Evolutionary conservation across 139 green algal species (phyloP).

Genomic region (Microglena sp.): DNA sequence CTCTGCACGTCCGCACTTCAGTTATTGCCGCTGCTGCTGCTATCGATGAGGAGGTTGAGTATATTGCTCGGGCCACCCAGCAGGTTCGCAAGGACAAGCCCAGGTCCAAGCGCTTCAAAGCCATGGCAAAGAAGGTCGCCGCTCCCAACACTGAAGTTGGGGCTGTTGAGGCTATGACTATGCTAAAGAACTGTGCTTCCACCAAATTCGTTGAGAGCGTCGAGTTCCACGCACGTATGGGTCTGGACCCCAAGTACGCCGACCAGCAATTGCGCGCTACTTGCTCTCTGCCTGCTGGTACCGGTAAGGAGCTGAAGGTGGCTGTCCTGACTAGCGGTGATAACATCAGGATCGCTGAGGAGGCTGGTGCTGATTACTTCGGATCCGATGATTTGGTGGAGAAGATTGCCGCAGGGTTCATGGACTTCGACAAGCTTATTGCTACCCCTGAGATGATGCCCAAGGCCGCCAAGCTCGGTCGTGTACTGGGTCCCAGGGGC

Average conservation of each 20-base stretch:
- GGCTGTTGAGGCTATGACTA: conserved; percentile 60
- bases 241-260: conserved; percentile 85
- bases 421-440: conserved; percentile 99
- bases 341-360: conserved; percentile 69
- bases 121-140: conserved; percentile 34
- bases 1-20: too few relatives aligned
- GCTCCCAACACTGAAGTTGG: conserved; percentile 32
- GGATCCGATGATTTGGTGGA: conserved; percentile 92
- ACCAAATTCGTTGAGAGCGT: conserved; percentile 95
- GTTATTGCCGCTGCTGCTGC: too few relatives aligned
- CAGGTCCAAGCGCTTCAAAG: too few relatives aligned
- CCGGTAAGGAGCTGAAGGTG: conserved; percentile 87
- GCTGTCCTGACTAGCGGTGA: conserved; percentile 85
- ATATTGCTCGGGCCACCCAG: too few relatives aligned
- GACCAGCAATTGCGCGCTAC: conserved; percentile 98
- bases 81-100: too few relatives aligned
- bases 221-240: conserved; percentile 83
- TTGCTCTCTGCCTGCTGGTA: conserved; percentile 86
- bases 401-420: conserved; percentile 85
- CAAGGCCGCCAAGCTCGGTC: conserved; percentile 95
- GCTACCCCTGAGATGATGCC: conserved; percentile 99
- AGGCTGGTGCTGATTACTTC: conserved; percentile 82
- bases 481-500: conserved; percentile 83
- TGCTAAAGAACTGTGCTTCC: conserved; percentile 55
- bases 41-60: too few relatives aligned